phyloP scores from a whole-genome alignment of 192 early-diverging fungal genomes.

The Dissophora globulifera region DNA sequence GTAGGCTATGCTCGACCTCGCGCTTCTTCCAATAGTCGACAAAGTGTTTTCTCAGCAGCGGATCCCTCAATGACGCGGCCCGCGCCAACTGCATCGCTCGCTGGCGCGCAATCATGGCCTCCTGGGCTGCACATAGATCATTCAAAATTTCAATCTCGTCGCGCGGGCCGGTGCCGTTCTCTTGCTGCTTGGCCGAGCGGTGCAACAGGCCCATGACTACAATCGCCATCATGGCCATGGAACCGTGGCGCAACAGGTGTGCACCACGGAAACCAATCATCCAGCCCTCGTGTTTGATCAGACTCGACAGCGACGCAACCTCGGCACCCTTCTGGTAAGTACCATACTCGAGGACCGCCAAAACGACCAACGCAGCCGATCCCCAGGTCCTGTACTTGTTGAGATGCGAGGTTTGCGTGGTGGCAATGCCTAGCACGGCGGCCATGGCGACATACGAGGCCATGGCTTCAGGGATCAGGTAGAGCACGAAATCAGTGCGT shows the following conservation, averaged over 20 bases:
- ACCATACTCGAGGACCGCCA: conserved; percentile 23
- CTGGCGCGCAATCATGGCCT: conserved; percentile 44
- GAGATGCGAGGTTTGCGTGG: conserved; percentile 32
- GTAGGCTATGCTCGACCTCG: conserved; percentile 42
- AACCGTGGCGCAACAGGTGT: conserved; percentile 18
- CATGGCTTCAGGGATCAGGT: conserved; percentile 17
- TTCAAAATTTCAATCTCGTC: conserved; percentile 38
- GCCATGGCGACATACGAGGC: conserved; percentile 39
- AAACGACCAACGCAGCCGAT: conserved; percentile 10
- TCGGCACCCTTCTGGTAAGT: conserved; percentile 14
- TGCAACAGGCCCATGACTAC: conserved; percentile 21
- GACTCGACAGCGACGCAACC: not conserved
- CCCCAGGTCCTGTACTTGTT: conserved; percentile 45
- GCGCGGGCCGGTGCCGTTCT: conserved; percentile 8
- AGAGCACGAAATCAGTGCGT: conserved; percentile 21
- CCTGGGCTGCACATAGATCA: conserved; percentile 47
- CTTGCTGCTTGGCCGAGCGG: not conserved
- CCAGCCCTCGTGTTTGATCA: conserved; percentile 9
- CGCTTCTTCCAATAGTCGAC: conserved; percentile 50
- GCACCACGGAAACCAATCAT: conserved; percentile 24
- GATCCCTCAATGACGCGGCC: conserved; percentile 34
- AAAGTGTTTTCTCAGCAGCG: conserved; percentile 44
- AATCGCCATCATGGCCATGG: conserved; percentile 24
- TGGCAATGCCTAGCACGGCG: conserved; percentile 37
- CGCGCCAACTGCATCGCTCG: conserved; percentile 41